Evolutionary conservation across 2,329 filamentous ascomycete species (phyloP).

Genomic region (Penicillium sumatraense): DNA sequence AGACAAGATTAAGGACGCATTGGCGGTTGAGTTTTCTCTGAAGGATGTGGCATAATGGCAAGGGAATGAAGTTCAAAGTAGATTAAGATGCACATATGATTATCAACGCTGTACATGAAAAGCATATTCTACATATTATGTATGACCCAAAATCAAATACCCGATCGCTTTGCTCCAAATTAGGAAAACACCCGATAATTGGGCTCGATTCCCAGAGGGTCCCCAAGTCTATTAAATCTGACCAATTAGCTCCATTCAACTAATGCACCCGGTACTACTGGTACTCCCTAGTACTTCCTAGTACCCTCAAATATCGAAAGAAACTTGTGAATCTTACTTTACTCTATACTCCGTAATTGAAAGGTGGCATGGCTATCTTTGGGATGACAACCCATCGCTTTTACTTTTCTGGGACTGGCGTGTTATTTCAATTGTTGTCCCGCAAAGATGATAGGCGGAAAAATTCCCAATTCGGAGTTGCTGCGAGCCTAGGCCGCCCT

Average conservation of each 20-base stretch:
- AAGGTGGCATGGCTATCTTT: background rate
- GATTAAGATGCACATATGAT: constrained; percentile 2
- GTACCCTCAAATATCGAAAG: too few relatives aligned
- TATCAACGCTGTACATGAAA: constrained; percentile 13
- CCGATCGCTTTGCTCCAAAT: background rate
- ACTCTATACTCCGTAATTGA: background rate
- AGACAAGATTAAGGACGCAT: constrained; percentile 40
- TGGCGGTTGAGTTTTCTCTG: constrained; percentile 40
- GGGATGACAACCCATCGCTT: background rate
- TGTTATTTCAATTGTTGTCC: background rate
- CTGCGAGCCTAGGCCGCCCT: constrained; percentile 14
- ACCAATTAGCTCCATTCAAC: background rate
- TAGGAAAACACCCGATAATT: constrained; percentile 1
- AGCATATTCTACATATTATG: background rate
- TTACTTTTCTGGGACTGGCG: background rate
- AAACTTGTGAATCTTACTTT: too few relatives aligned
- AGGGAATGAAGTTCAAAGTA: background rate
- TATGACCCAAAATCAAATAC: background rate
- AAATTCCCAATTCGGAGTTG: constrained; percentile 20
- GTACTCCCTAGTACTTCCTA: too few relatives aligned
- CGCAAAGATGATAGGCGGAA: constrained; percentile 29
- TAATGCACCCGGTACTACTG: too few relatives aligned
- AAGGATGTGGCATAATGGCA: constrained; percentile 39
- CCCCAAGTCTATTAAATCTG: background rate
- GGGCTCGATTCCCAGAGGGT: background rate